Percentiles rank a stretch among this genome's conserved stretches.
phyloP scores from a whole-genome alignment of 1,284 basidiomycete species.

The Naganishia cerealis region DNA sequence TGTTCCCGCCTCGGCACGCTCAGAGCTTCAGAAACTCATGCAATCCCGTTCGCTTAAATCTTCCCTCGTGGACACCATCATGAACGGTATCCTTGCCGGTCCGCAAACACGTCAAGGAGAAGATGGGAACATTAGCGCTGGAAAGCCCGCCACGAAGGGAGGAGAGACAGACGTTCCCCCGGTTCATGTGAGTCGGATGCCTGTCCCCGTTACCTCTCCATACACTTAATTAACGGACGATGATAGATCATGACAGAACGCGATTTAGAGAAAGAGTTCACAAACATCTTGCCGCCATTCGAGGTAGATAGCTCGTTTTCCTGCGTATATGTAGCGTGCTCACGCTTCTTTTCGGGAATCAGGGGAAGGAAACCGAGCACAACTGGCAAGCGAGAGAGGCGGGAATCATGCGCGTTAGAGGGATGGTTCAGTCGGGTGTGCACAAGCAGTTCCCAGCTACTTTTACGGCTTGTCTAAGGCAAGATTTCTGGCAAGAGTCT shows the following conservation, averaged over 20 bases:
- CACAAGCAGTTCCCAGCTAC: constrained; percentile 70
- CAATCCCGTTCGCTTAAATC: constrained; percentile 79
- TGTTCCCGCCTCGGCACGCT: constrained; percentile 78
- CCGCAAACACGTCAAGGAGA: not conserved
- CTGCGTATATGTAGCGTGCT: constrained; percentile 9
- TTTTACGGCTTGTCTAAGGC: constrained; percentile 73
- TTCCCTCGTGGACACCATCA: constrained; percentile 63
- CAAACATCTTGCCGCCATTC: constrained; percentile 73
- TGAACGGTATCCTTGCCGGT: constrained; percentile 35
- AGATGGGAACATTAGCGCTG: not conserved
- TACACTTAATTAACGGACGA: constrained; percentile 10
- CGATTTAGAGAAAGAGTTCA: constrained; percentile 84
- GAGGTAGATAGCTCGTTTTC: constrained; percentile 59
- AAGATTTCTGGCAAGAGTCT: constrained; percentile 75
- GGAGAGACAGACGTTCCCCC: constrained; percentile 1
- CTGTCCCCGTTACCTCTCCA: no score
- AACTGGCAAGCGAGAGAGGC: constrained; percentile 89
- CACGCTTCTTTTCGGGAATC: constrained; percentile 30
- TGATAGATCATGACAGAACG: constrained; percentile 73
- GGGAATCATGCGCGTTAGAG: constrained; percentile 75
- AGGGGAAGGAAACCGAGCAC: constrained; percentile 94
- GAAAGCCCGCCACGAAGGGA: not conserved
- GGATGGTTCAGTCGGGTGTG: constrained; percentile 85
- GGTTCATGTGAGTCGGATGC: constrained; percentile 8
- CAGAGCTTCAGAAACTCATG: constrained; percentile 91